Conservation (phyloP, 2,329 filamentous ascomycete genomes). For the Hymenoscyphus repandus region DNA sequence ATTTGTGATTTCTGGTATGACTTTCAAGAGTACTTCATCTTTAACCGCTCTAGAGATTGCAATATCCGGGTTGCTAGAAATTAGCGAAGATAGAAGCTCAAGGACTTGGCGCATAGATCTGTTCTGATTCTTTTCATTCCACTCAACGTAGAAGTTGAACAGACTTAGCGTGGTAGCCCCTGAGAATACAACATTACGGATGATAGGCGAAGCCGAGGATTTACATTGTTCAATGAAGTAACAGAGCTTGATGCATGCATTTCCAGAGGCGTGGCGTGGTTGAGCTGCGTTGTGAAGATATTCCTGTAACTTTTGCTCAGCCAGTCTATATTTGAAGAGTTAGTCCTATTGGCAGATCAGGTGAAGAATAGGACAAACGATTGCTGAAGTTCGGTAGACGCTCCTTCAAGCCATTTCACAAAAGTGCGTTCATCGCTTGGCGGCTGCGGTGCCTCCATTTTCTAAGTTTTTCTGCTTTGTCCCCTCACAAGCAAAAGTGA, state of each 20-base stretch:
- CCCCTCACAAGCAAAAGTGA: too few relatives aligned
- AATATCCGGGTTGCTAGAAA: conserved; percentile 44
- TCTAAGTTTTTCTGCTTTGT: not conserved
- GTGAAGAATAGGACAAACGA: conserved; percentile 31
- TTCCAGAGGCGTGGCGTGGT: conserved; percentile 50
- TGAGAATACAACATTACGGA: conserved; percentile 48
- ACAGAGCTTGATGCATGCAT: conserved; percentile 55
- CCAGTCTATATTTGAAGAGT: conserved; percentile 14
- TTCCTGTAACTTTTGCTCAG: conserved; percentile 17
- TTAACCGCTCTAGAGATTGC: conserved; percentile 39
- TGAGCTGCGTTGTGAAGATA: conserved; percentile 33
- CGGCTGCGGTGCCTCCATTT: conserved; percentile 1
- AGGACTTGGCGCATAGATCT: conserved; percentile 58
- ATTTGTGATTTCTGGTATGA: conserved; percentile 55
- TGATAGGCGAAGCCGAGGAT: conserved; percentile 39
- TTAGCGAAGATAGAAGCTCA: conserved; percentile 49
- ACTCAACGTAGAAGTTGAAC: conserved; percentile 60
- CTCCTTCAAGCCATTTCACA: conserved; percentile 40
- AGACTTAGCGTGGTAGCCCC: conserved; percentile 42
- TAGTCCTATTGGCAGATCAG: conserved; percentile 10
- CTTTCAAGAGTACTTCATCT: conserved; percentile 42
- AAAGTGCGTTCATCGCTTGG: conserved; percentile 23
- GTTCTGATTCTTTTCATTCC: conserved; percentile 62
- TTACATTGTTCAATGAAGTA: conserved; percentile 57
- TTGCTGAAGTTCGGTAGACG: conserved; percentile 32